These are phyloP conservation scores for Pseudocercospora ulei DNA, from an alignment of 2,329 filamentous ascomycete genomes.

Conservation along the genomic window DNA sequence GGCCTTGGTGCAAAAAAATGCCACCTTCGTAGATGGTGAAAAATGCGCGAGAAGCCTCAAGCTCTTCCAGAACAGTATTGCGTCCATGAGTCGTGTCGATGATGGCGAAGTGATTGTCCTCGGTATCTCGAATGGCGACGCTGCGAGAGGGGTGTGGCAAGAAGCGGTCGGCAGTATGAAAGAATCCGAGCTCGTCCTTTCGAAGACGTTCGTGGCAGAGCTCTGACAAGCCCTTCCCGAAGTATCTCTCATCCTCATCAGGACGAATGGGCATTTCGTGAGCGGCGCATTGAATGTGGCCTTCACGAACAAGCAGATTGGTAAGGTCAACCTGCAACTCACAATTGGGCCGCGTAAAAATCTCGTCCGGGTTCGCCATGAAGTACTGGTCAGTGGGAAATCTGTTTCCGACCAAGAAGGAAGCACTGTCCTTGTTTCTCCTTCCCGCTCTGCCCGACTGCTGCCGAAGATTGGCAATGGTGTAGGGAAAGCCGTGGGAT, in stretches of 20 bases:
- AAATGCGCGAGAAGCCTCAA: conserved; percentile 90
- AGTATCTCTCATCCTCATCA: conserved; percentile 64
- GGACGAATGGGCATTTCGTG: conserved; percentile 88
- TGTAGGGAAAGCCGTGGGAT: conserved; percentile 89
- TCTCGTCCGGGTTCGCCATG: conserved; percentile 90
- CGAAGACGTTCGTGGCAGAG: conserved; percentile 66
- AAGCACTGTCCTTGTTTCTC: conserved; percentile 85
- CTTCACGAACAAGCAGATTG: conserved; percentile 84
- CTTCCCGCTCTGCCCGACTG: conserved; percentile 89
- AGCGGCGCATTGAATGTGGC: conserved; percentile 89
- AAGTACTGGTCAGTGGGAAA: conserved; percentile 92
- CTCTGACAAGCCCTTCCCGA: conserved; percentile 60
- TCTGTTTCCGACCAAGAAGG: conserved; percentile 76
- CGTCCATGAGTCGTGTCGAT: conserved; percentile 74
- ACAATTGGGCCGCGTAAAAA: conserved; percentile 84
- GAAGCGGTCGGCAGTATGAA: conserved; percentile 81
- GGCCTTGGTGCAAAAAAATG: conserved; percentile 94
- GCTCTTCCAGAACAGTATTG: conserved; percentile 81
- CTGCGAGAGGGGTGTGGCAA: conserved; percentile 71
- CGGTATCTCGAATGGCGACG: conserved; percentile 80
- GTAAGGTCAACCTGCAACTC: conserved; percentile 83
- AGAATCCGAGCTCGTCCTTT: conserved; percentile 68
- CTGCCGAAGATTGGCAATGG: conserved; percentile 85
- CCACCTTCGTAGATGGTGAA: conserved; percentile 96
- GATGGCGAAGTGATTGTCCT: conserved; percentile 88